Evolutionary conservation across 2,329 filamentous ascomycete species (phyloP).

Genomic region (Rhynchosporium graminicola): DNA sequence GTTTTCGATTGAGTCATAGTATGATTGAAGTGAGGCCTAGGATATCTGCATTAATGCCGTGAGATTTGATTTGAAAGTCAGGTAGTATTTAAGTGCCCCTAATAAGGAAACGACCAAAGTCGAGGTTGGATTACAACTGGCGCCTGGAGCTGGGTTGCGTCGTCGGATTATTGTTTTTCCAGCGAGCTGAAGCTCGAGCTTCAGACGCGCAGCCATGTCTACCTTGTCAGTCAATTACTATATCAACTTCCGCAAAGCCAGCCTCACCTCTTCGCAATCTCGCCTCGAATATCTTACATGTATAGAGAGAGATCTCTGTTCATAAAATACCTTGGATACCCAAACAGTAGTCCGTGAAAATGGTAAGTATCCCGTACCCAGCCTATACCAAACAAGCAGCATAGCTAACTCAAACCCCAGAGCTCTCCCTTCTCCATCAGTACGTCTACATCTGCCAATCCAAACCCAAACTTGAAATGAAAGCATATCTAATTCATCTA

Average conservation of each 20-base stretch:
- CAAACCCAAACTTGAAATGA: conserved; percentile 7
- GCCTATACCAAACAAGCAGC: conserved; percentile 18
- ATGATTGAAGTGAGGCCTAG: too few species aligned
- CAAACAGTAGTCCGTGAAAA: conserved; percentile 27
- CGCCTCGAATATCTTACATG: conserved; percentile 26
- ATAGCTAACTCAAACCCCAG: conserved; percentile 51
- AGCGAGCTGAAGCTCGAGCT: conserved; percentile 22
- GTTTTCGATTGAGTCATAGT: not conserved
- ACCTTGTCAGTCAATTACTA: conserved; percentile 13
- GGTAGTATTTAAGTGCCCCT: not conserved
- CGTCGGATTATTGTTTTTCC: conserved; percentile 8
- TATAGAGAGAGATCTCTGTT: conserved; percentile 16
- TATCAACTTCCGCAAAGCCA: conserved; percentile 16
- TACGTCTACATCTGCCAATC: conserved; percentile 48
- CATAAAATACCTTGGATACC: conserved; percentile 10
- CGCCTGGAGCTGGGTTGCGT: conserved; percentile 31
- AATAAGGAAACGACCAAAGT: not conserved
- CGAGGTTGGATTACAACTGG: conserved; percentile 21
- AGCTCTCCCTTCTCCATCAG: conserved; percentile 95
- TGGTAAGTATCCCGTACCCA: conserved; percentile 32
- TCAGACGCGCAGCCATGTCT: conserved; percentile 40
- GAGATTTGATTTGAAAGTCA: not conserved
- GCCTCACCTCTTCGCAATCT: conserved; percentile 24
- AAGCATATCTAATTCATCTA: conserved; percentile 23
- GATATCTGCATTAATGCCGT: too few species aligned